Evolutionary conservation across 176 grass and related monocot genomes (phyloP).

Genomic region (Triticum monococcum): DNA sequence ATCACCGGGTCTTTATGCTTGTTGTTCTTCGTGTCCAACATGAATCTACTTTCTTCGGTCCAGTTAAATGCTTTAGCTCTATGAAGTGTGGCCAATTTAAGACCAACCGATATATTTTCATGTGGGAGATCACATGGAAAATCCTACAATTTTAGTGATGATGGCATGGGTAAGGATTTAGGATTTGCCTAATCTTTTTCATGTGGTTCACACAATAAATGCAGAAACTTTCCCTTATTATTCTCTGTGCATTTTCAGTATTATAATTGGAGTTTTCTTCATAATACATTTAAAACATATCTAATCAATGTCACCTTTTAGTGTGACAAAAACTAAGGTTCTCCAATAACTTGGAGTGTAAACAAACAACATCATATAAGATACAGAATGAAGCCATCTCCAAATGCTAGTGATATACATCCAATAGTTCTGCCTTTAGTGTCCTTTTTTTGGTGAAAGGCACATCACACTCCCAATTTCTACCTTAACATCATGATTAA

Average conservation of each 20-base stretch:
- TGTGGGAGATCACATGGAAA: not conserved
- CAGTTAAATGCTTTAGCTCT: not conserved
- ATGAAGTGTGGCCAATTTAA: not conserved
- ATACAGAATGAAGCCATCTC: no score
- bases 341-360: no score
- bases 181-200: not conserved
- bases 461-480: no score
- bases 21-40: not conserved
- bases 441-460: no score
- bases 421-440: no score
- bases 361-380: no score
- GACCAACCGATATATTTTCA: not conserved
- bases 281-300: no score
- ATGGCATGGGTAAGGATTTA: not conserved
- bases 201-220: not conserved
- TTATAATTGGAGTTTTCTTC: no score
- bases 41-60: not conserved
- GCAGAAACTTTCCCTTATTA: not conserved
- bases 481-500: no score
- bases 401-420: no score
- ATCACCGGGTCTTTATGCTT: not conserved
- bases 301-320: no score
- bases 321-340: no score
- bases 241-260: not conserved
- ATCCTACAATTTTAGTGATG: not conserved